Base-by-base conservation (phyloP, 2,329 filamentous ascomycete genomes). In the Coleophoma crateriformis region DNA sequence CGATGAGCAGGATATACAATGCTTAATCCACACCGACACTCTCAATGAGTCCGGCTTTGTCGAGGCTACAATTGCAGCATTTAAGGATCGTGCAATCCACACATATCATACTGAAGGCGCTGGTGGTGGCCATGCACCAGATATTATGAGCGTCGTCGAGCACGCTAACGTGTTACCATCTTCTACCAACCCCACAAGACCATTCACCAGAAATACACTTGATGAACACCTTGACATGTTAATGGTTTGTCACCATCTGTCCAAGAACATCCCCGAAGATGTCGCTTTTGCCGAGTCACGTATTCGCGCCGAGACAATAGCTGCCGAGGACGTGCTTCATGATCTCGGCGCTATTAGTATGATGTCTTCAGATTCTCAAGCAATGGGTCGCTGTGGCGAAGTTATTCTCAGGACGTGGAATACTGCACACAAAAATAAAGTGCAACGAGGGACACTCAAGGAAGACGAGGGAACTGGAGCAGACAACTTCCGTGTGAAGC, bases 221-320 rank as follows among this genome's bases (percentile, higher is more conserved):
- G 92, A 96, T 64, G 92, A 97, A 69, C 92, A 97, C 70, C 80
- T 96, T 13, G 92, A 97, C 71, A 97, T 97, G 92, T 74, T 96
- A 43, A 96, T 96, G 92, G 90, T 96, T 35, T 97, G 92, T 74
- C 92, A 97, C 68, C 92, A 97, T 64, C 75, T 97, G 10, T 90
- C 85, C 47, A 89, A 88, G 68, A 85, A 96, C 68, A 96, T 96
- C 52, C 89, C 91, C 50, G 92, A 97, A 71, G 92, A 97, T 65
- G 87, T 97, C 13, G 90, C 91, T 1, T 97, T 97, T 63, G 92
- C 92, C 44, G 92, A 97, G 71, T 90, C 84, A 34, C 88, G 92
- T 37, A 97, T 97, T 68, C 87, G 92, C 51, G 89, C 90, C 56
- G 91, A 97, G 72, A 97, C 92, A 34, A 97, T 97, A 64, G 92